These are phyloP conservation scores for Neoboletus magnificus DNA, from an alignment of 768 basidiomycete species.

Conservation along the genomic window DNA sequence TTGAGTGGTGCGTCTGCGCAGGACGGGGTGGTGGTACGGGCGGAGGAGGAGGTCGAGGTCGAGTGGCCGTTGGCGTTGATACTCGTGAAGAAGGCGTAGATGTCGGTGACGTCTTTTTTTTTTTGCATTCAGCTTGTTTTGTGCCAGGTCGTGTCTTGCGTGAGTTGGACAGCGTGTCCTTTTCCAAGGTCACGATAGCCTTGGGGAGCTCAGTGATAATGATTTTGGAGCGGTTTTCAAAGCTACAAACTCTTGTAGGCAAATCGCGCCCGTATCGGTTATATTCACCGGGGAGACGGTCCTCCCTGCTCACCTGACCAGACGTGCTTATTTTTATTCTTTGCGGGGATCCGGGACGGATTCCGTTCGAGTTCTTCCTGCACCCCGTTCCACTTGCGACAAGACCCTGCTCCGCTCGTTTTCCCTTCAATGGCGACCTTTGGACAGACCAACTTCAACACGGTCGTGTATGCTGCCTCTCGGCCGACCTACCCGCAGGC, in stretches of 20 bases:
- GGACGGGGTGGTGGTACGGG: constrained; percentile 10
- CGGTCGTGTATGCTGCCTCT: constrained; percentile 53
- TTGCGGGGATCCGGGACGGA: background rate
- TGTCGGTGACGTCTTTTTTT: background rate
- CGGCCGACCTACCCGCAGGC: constrained; percentile 68
- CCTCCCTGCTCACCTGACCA: background rate
- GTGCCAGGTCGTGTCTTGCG: background rate
- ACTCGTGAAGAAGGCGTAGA: constrained; percentile 12
- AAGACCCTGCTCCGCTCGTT: background rate
- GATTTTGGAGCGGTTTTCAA: background rate
- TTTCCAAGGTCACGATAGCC: no score
- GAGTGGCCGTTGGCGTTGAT: constrained; percentile 44
- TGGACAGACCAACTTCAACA: constrained; percentile 63
- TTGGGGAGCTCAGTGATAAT: background rate
- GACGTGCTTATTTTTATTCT: background rate
- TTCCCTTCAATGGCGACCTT: constrained; percentile 62
- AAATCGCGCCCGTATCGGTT: background rate
- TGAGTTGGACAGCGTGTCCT: background rate
- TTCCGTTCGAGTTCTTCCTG: background rate
- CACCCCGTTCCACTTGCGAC: background rate
- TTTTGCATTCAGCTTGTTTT: background rate
- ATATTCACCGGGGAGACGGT: background rate
- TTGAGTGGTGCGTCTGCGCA: constrained; percentile 37
- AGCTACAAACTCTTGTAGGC: no score
- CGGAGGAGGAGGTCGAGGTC: constrained; percentile 33